Evolutionary conservation across 2,329 filamentous ascomycete species (phyloP), one percentile per base, ranked within the genome.

Genomic region (Trichophyton equinum): DNA sequence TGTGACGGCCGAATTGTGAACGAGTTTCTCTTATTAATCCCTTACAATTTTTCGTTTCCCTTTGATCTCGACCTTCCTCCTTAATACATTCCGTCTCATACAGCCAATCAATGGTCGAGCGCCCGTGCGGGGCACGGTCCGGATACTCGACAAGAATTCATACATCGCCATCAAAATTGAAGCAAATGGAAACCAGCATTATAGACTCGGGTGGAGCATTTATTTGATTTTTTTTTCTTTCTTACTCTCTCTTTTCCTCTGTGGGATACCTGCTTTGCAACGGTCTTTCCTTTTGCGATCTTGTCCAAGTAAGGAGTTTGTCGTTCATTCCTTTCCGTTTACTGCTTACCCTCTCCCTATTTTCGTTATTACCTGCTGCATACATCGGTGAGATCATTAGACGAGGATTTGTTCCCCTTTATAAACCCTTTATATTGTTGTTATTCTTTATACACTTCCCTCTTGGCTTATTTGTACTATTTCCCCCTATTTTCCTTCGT

Each of bases 171-270:
- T 55, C 51, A 44, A 15, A 57, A 58, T 56, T 57, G 53, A 58
- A 58, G 55, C 46, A 60, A 65, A 60, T 60, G 62, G 63, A 64
- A 44, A 64, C 61, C 59, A 62, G 62, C 59, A 62, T 65, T 61
- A 65, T 65, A 65, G 64, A 65, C 63, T 64, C 53, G 63, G 62
- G 30, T 59, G 62, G 64, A 61, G 64, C 63, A 64, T 64, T 61
- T 64, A 47, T 44, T 59, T 44, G 13, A 13, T 15, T 44, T n/a
- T 57, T 42, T 7, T n/a, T 18, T n/a, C 44, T 59, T 59, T 42
- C 25, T 51, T 30, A 27, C 47, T 36, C 33, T 27, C 30, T n/a
- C 58, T n/a, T 58, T 38, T 38, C 20, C 56, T 58, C 18, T 58
- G 20, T 44, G 36, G 55, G 36, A 42, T 58, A 30, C 44, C 11